Evolutionary conservation across 2,329 filamentous ascomycete species (phyloP).

Genomic region (Venturia nashicola): DNA sequence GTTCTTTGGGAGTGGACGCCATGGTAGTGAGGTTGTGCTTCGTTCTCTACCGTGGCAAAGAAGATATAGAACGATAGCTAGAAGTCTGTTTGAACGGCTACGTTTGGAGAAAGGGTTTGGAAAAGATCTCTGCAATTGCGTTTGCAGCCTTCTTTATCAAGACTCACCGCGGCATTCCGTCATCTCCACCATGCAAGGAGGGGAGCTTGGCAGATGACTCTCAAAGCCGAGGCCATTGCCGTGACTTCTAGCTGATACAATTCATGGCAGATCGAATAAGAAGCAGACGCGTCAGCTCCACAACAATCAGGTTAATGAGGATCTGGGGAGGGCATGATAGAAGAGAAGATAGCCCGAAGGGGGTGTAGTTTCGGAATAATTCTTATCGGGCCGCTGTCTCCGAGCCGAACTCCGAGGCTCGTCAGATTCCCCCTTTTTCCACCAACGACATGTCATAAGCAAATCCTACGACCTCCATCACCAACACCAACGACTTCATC

Average conservation of each 20-base stretch:
- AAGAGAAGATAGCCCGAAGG: background rate
- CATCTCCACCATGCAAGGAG: background rate
- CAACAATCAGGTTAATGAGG: background rate
- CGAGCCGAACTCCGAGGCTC: background rate
- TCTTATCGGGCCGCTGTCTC: background rate
- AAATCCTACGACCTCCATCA: background rate
- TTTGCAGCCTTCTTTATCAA: background rate
- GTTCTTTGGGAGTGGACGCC: background rate
- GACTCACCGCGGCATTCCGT: too few relatives aligned
- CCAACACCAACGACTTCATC: background rate
- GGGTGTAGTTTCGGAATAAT: background rate
- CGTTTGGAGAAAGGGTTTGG: too few relatives aligned
- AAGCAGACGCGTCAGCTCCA: background rate
- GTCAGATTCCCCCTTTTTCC: too few relatives aligned
- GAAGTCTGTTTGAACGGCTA: too few relatives aligned
- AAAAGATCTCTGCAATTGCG: too few relatives aligned
- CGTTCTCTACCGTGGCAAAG: background rate
- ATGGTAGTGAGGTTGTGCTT: background rate
- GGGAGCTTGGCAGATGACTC: background rate
- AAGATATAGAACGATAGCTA: background rate
- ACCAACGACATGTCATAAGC: background rate
- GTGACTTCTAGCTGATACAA: background rate
- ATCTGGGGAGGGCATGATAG: background rate
- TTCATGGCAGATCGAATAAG: background rate
- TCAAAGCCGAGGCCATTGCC: background rate